Base-by-base conservation (phyloP, 306 rosid species). In the Datisca glomerata region DNA sequence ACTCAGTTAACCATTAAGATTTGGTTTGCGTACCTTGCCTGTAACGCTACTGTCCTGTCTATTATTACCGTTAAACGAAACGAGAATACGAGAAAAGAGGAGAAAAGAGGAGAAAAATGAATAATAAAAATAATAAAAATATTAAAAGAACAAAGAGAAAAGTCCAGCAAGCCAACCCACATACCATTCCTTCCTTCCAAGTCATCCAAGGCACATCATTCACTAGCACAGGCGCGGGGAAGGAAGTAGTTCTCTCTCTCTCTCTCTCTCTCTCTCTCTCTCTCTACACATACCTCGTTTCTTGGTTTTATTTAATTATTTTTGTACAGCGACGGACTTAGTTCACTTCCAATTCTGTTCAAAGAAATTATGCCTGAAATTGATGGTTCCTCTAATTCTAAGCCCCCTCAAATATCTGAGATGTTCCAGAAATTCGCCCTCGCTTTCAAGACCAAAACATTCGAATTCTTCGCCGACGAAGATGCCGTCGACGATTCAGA, bases 381-480 rank as follows among this genome's bases (percentile, higher is more conserved):
- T n/a, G n/a, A n/a, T n/a, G 62, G 69, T 41, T 64, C 64, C 45
- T 66, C 86, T 43, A 76, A 69, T 25, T 60, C 75, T 47, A 79
- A 71, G 65, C 71, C 86, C 24, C 98, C 98, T 4, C 98, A 84
- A 81, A 77, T 80, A 76, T 84, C 98, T 19, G 91, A 80, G 41
- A 89, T 89, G 98, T 75, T 89, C 44, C 86, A 75, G 67, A 89
- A 89, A 54, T 89, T 89, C 40, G 98, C 95, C 45, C 72, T 77
- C 40, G 98, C 98, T 59, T 84, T 89, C 76, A 84, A 80, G 56
- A 55, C 95, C 63, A 89, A 84, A 29, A 84, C 98, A 31, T 69
- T 70, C 60, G 98, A 89, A 16, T 84, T 89, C 75, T 89, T 89
- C 57, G 70, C 93, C 18, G 95, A 89, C 6, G 66, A 61, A 10